Base-by-base conservation (phyloP, 179 eudicot species). In the Silene noctiflora region DNA sequence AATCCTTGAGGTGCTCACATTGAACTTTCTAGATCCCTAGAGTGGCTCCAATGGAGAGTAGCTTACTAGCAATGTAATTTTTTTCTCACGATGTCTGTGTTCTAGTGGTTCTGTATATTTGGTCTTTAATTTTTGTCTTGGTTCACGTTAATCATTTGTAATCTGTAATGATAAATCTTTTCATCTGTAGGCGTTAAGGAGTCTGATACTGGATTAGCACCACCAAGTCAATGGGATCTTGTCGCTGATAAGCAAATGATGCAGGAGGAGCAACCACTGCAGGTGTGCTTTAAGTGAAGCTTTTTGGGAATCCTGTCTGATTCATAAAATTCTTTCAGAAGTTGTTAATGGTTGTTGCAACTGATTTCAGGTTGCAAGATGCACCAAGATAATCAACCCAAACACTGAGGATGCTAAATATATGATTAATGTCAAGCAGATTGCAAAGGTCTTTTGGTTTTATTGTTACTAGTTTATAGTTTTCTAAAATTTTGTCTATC, bases 151-250 rank as follows among this genome's bases (percentile, higher is more conserved):
- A 63, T 9, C 63, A 27, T 63, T 20, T 66, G 4, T 71, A 42
- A 31, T 27, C 3, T 24, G 19, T 22, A 16, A 8, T 39, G 24
- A 27, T 25, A 16, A 8, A 72, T 53, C 24, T 78, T 42, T 73
- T 27, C 53, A 22, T 67, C 51, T 44, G 65, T 83, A 91, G 98
- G 99, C 53, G 91, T 91, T 75, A 96, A 93, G 88, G 99, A 93
- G 73, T 96, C 99, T 60, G 98, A 96, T 79, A 93, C 98, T 79
- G 99, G 99, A 22, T 84, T 96, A 72, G 98, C 97, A 74, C 86
- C 97, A 65, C 98, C 99, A 7, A 91, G 97, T 75, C 97, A 93
- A 74, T 96, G 98, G 99, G 96, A 96, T 83, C 91, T 96, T 78
- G 97, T 89, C 29, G 89, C 99, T 56, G 97, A 96, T 78, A 90